Percentiles rank a stretch among this genome's conserved stretches.
Evolutionary conservation across 306 rosid genomes (phyloP).

Genomic region (Betula pendula): DNA sequence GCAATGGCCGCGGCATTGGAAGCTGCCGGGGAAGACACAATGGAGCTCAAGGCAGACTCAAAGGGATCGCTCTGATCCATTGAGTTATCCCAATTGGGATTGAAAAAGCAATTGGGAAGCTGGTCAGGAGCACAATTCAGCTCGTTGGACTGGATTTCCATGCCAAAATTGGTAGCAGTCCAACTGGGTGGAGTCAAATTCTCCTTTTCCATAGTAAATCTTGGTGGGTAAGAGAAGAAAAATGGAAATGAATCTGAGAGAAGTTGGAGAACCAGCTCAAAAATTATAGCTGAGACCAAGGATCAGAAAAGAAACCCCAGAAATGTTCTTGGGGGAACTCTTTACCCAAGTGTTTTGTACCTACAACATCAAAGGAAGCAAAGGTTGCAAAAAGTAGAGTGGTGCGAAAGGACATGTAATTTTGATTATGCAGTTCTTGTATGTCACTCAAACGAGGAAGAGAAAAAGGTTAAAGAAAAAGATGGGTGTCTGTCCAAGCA

Average conservation of each 20-base stretch:
- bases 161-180: slow-evolving; percentile 32
- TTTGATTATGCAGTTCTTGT: slow-evolving; percentile 36
- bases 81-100: slow-evolving; percentile 46
- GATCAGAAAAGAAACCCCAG: slow-evolving; percentile 18
- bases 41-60: slow-evolving; percentile 60
- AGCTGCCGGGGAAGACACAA: slow-evolving; percentile 57
- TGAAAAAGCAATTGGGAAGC: slow-evolving; percentile 29
- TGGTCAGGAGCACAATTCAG: slow-evolving; percentile 34
- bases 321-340: not conserved
- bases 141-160: slow-evolving; percentile 46
- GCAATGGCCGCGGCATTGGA: slow-evolving; percentile 29
- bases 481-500: slow-evolving; percentile 21
- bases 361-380: slow-evolving; percentile 18
- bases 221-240: not conserved
- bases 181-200: slow-evolving; percentile 21
- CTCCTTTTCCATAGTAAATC: slow-evolving; percentile 22
- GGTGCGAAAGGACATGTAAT: slow-evolving; percentile 20
- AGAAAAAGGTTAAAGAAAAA: not conserved
- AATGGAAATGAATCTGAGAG: slow-evolving; percentile 14
- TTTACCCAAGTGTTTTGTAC: not conserved
- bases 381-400: slow-evolving; percentile 1
- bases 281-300: slow-evolving; percentile 8
- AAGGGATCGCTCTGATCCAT: slow-evolving; percentile 62
- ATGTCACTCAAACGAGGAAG: slow-evolving; percentile 26
- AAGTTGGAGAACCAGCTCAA: slow-evolving; percentile 30